Evolutionary conservation across 352 stramenopile species (phyloP), one percentile per base, ranked within the genome.

Genomic region (Salisapilia sapeloensis): DNA sequence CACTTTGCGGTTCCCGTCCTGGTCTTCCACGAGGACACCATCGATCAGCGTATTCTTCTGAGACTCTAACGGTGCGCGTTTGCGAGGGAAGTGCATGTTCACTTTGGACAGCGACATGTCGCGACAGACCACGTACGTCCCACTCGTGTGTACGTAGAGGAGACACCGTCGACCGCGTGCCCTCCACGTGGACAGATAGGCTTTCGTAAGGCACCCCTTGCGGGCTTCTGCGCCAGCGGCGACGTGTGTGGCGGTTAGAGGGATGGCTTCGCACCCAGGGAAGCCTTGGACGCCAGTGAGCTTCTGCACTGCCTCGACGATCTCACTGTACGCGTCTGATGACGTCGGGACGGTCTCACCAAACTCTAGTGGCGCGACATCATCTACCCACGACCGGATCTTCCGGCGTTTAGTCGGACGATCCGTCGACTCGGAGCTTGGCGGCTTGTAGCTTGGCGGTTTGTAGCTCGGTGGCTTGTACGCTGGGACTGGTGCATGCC

Each of bases 1-100:
- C 1, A 91, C 65, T 31, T 83, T 84, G 14, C 48, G 56, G 36
- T 66, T 63, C 20, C 81, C 61, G 33, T 91, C 76, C 41, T 81
- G 54, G 31, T 91, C 76, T 49, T 85, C 58, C n/a, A 89, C 76
- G 8, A 91, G 70, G 30, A 91, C 60, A 1, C 76, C 76, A 21
- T 91, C 76, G 24, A 91, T 77, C 12, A 91, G 43, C 4, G 76
- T 91, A 41, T 87, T 89, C 19, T 55, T 52, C 38, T 80, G 67
- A 24, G 46, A 56, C 39, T 87, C 67, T 53, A 90, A 71, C 48
- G 60, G 40, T 7, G 61, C 55, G 35, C 71, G 63, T 42, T 70
- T 64, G 26, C 71, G 69, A n/a, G 75, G 71, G 28, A 91, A 85
- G 40, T 85, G 85, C 65, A 91, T 84, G 14, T 81, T 54, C n/a